Evolutionary conservation across 176 grass and related monocot species (phyloP).

Genomic region (Zea luxurians): DNA sequence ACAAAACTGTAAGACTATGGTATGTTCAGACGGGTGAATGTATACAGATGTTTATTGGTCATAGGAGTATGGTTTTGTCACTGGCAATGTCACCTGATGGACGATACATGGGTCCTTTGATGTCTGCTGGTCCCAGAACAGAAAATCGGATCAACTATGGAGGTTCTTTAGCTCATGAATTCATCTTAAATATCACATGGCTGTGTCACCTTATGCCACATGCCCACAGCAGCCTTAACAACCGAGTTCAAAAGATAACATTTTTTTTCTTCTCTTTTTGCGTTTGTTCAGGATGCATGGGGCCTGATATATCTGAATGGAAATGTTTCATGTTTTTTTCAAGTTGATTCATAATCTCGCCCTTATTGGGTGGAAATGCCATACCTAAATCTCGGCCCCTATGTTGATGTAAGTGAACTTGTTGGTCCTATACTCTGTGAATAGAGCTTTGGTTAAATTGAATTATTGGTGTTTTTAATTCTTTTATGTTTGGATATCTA

Average conservation of each 20-base stretch:
- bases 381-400: constrained; percentile 96
- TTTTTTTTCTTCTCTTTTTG: no score
- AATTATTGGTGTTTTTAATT: no score
- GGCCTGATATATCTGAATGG: no score
- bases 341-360: no score
- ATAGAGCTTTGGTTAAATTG: no score
- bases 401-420: no score
- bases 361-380: neutral
- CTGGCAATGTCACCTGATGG: constrained; percentile 95
- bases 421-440: no score
- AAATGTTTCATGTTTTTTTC: no score
- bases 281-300: no score
- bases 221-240: neutral
- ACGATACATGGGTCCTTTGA: constrained; percentile 59
- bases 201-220: neutral
- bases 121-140: constrained; percentile 13
- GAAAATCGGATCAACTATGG: neutral
- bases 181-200: constrained; percentile 30
- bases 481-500: no score
- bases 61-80: constrained; percentile 93
- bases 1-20: constrained; percentile 94
- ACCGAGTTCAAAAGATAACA: neutral
- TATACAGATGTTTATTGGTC: constrained; percentile 90
- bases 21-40: constrained; percentile 92
- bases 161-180: constrained; percentile 9